Evolutionary conservation across 75 land plant species (phyloP).

Genomic region (Chamaecyparis obtusa): DNA sequence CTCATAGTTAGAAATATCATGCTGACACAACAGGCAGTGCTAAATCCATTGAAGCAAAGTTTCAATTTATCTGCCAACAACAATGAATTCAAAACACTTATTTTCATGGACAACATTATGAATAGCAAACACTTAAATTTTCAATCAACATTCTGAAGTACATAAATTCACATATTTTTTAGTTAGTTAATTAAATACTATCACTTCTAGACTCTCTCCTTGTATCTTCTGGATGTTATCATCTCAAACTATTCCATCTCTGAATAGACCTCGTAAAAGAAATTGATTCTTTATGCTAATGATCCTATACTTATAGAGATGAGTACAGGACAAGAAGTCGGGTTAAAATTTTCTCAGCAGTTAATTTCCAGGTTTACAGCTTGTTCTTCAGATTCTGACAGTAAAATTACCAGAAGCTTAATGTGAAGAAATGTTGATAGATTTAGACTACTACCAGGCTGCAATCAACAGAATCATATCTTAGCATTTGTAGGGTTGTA

Average conservation of each 20-base stretch:
- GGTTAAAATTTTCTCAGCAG: neutral
- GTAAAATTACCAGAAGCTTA: neutral
- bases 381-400: neutral
- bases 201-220: neutral
- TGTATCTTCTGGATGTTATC: neutral
- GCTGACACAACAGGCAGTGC: neutral
- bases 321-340: neutral
- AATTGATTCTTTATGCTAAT: neutral
- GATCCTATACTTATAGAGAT: neutral
- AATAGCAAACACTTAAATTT: too few relatives aligned
- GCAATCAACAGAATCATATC: neutral
- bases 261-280: neutral
- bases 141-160: neutral
- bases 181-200: neutral
- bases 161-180: neutral
- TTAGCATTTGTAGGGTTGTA: neutral
- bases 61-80: conserved; percentile 4
- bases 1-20: neutral
- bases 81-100: neutral
- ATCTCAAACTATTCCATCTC: neutral
- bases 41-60: neutral
- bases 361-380: neutral
- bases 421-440: too few relatives aligned
- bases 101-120: neutral
- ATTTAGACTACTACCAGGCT: neutral